phyloP scores from a whole-genome alignment of 768 basidiomycete genomes.

The Exsudoporus frostii region DNA sequence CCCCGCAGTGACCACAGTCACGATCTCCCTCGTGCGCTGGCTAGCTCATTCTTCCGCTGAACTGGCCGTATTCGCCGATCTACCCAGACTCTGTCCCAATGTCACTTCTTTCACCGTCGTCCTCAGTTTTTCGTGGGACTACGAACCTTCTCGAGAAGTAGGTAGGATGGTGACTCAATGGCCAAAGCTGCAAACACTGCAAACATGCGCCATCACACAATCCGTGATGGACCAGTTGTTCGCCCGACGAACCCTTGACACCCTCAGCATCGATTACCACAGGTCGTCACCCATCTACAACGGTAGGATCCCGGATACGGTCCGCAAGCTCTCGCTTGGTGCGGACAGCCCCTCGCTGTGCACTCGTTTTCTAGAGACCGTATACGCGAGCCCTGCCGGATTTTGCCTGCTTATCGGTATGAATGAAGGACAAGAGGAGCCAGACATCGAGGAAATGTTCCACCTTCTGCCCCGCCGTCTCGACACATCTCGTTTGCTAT shows the following conservation, averaged over 20 bases:
- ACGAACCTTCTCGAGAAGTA: slow-evolving; percentile 7
- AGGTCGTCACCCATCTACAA: slow-evolving; percentile 3
- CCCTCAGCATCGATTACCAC: slow-evolving; percentile 14
- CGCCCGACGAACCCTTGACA: neutral
- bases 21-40: slow-evolving; percentile 15
- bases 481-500: slow-evolving; percentile 3
- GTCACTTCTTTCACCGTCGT: slow-evolving; percentile 16
- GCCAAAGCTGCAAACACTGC: slow-evolving; percentile 9
- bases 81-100: slow-evolving; percentile 18
- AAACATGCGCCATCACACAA: slow-evolving; percentile 10
- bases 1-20: slow-evolving; percentile 10
- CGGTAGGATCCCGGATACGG: slow-evolving; percentile 10
- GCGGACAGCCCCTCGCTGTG: slow-evolving; percentile 1
- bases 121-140: slow-evolving; percentile 7
- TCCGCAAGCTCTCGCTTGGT: slow-evolving; percentile 12
- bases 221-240: slow-evolving; percentile 13
- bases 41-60: slow-evolving; percentile 9
- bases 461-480: slow-evolving; percentile 9
- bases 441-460: slow-evolving; percentile 5
- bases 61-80: slow-evolving; percentile 10
- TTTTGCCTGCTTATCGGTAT: slow-evolving; percentile 7
- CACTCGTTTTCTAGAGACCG: slow-evolving; percentile 5
- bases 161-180: slow-evolving; percentile 18
- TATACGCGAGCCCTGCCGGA: slow-evolving; percentile 10
- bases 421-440: neutral